Base-by-base conservation (phyloP, 352 stramenopile species). In the Phytophthora europaea region DNA sequence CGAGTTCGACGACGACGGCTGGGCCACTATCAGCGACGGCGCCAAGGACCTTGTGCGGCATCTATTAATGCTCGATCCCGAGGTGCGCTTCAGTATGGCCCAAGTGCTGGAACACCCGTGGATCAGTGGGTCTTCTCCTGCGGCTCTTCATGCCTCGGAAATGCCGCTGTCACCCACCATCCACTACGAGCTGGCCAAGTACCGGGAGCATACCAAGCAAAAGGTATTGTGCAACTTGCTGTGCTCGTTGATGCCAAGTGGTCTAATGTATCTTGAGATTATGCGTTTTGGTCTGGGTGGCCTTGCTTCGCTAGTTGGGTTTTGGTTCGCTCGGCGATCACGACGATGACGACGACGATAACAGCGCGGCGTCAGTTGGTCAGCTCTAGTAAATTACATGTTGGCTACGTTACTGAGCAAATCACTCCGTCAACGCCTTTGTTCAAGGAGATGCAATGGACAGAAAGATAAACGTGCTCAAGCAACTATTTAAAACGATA, bases 41-140 rank as follows among this genome's bases (percentile, higher is more conserved):
- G 89, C 87, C 6, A 94, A 93, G 31, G 90, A 96, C 50, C 67
- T 97, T 0, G 88, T 97, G 36, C 63, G 78, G 4, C 85, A 96
- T 56, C 71, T 97, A 47, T 76, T 97, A 15, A 88, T 95, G 38
- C 76, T 95, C 7, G 84, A 96, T 33, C 89, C 89, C 0, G 76
- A 82, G 4, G 31, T 82, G 8, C 80, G 89, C 12, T 96, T 90
- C 70, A 84, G 72, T 8, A 94, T 94, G 83, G 58, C 66, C 8
- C 65, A 97, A n/a, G 65, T 96, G 31, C 72, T 96, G 5, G 55
- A 68, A 7, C 89, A 97, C 52, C 87, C 84, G 40, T 96, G 90
- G 89, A 82, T 97, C 65, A 80, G 31, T 4, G 69, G 76, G 0
- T 69, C 59, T 20, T 23, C 60, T 23, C 56, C 18, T 58, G 67